Percentiles rank a stretch among this genome's conserved stretches.
Conservation (phyloP, 2,329 filamentous ascomycete genomes). For the Arthrobotrys sinensis region DNA sequence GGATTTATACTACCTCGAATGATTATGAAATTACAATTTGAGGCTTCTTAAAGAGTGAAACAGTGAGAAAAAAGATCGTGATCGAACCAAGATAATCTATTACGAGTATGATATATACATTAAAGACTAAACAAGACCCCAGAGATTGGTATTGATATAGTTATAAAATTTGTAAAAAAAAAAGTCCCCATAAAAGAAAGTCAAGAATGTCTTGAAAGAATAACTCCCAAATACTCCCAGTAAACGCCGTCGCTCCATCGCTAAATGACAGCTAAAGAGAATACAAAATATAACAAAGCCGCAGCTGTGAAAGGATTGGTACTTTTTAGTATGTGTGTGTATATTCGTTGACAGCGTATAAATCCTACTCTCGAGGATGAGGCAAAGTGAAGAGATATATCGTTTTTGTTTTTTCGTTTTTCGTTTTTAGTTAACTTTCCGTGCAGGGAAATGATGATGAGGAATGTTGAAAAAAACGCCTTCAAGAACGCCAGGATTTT, state of each 20-base stretch:
- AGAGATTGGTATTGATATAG: not conserved
- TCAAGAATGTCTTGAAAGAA: not conserved
- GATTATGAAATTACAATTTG: not conserved
- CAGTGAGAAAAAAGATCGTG: not conserved
- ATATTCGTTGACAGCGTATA: constrained; percentile 24
- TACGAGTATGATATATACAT: constrained; percentile 29
- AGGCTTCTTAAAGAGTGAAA: not conserved
- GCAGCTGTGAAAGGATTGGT: not conserved
- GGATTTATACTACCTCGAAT: not conserved
- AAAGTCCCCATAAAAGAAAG: not conserved
- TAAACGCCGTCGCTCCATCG: constrained; percentile 49
- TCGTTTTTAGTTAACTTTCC: not conserved
- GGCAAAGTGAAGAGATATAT: too few species aligned
- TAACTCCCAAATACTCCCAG: constrained; percentile 20
- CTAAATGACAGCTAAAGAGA: constrained; percentile 28
- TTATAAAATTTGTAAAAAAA: not conserved
- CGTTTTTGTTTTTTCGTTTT: not conserved
- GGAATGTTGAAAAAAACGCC: constrained; percentile 7
- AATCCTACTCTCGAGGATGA: constrained; percentile 5
- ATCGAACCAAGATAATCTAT: constrained; percentile 23
- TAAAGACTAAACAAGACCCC: constrained; percentile 17
- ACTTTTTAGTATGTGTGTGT: constrained; percentile 34
- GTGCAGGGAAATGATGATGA: not conserved
- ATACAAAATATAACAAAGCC: not conserved
- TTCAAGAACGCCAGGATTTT: constrained; percentile 14